Percentiles rank a stretch among this genome's conserved stretches.
These are phyloP conservation scores for Fusarium caatingaense DNA, from an alignment of 2,329 filamentous ascomycete genomes.

Conservation along the genomic window DNA sequence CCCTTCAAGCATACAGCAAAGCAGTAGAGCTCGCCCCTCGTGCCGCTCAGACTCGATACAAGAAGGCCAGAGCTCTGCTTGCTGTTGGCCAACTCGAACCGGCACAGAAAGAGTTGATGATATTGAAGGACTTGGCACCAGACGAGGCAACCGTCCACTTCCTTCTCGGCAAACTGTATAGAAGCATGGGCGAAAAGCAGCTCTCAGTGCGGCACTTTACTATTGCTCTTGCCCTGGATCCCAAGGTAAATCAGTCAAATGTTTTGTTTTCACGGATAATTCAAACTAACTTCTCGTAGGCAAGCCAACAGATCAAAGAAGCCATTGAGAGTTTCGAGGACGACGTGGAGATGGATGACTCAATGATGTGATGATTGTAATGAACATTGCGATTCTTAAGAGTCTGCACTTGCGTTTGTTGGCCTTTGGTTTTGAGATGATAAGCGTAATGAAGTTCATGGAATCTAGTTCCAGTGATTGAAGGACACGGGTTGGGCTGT, in stretches of 20 bases:
- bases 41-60: constrained; percentile 87
- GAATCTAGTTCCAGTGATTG: constrained; percentile 3
- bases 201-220: constrained; percentile 94
- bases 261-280: not conserved
- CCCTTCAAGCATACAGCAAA: constrained; percentile 82
- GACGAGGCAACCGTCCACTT: constrained; percentile 98
- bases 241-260: constrained; percentile 74
- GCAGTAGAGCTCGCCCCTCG: constrained; percentile 85
- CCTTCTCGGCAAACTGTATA: constrained; percentile 86
- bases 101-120: constrained; percentile 83
- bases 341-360: constrained; percentile 76
- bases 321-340: constrained; percentile 93
- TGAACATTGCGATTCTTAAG: constrained; percentile 43
- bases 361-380: constrained; percentile 67
- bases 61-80: constrained; percentile 89
- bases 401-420: constrained; percentile 39
- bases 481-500: constrained; percentile 8
- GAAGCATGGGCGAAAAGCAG: constrained; percentile 76
- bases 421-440: constrained; percentile 32
- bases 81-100: constrained; percentile 76
- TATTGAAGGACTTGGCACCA: constrained; percentile 90
- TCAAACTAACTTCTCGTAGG: constrained; percentile 61
- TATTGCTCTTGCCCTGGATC: constrained; percentile 93
- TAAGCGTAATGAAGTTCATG: constrained; percentile 35
- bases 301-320: constrained; percentile 93